Percentiles rank a stretch among this genome's conserved stretches.
These are phyloP conservation scores for Spirogloea muscicola DNA, from an alignment of 139 green algal species.

Conservation along the genomic window DNA sequence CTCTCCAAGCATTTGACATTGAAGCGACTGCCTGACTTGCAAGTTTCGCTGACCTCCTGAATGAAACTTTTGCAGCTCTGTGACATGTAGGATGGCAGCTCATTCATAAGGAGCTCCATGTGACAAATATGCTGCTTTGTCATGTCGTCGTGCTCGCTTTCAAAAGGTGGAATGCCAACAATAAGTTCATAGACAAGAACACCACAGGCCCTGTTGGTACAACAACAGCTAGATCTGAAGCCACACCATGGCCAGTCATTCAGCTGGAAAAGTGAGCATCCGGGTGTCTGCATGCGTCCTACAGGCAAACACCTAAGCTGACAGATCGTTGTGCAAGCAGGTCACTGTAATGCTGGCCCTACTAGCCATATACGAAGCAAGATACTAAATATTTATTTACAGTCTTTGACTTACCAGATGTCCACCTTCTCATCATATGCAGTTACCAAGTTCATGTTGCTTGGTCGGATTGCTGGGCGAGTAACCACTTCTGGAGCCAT, in stretches of 20 bases:
- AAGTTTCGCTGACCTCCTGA: neutral
- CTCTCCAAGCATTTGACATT: no score
- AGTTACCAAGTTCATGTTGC: no score
- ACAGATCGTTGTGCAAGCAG: no score
- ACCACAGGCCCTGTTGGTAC: constrained; percentile 56
- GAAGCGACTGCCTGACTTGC: no score
- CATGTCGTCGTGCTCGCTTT: constrained; percentile 43
- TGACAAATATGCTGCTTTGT: constrained; percentile 54
- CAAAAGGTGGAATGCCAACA: constrained; percentile 72
- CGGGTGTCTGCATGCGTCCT: no score
- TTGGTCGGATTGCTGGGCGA: neutral
- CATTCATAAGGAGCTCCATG: neutral
- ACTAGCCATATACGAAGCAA: no score
- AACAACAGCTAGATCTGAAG: no score
- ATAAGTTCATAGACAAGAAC: constrained; percentile 81
- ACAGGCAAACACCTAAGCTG: no score
- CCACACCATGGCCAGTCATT: no score
- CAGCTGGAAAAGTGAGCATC: no score
- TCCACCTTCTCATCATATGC: constrained; percentile 41
- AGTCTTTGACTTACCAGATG: constrained; percentile 40
- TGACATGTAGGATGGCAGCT: constrained; percentile 23
- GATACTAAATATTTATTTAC: no score
- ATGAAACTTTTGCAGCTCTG: constrained; percentile 20
- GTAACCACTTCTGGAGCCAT: constrained; percentile 63
- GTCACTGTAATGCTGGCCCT: no score